Base-by-base conservation (phyloP, 2,329 filamentous ascomycete genomes). In the Hypocreales sp. region DNA sequence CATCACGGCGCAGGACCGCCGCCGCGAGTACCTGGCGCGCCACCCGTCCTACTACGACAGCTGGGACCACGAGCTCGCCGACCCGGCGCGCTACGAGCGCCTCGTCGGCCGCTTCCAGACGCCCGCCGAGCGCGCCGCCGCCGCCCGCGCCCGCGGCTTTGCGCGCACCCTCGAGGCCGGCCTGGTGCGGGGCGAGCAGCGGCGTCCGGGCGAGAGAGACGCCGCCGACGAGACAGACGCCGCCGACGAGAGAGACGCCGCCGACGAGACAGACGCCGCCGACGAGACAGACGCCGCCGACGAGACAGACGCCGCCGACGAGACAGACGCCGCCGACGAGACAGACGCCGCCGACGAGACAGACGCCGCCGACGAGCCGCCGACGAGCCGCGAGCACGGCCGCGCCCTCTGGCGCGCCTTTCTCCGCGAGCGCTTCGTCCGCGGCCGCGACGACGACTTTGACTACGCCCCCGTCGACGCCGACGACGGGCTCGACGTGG, bases 81-180 rank as follows among this genome's bases (percentile, higher is more conserved):
- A 90, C 51, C 82, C 83, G 1, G 57, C 87, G 7, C 66, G 92
- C 18, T 92, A 92, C 58, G 80, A 92, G 48, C 67, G 71, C 28
- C 63, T 92, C 15, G 68, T 93, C 33, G 72, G 81, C 28, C 72
- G 71, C 27, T 86, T 84, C 47, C 80, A 86, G 37, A 75, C 74
- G 1, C 56, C 74, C 3, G 59, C 64, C 4, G 82, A 92, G 53
- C 71, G 81, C 28, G 72, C 83, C 45, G 65, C 65, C 6, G 80
- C 87, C 40, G 78, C 75, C 7, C 70, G 70, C 23, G 56, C 60
- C 7, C 83, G 83, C 45, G 83, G 83, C 8, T 90, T 83, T 48
- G 79, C 78, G 1, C 78, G 79, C 15, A 66, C 79, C 9, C 64
- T 92, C 5, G 79, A 92, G 46, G 73, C 80, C 2, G 81, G 86